phyloP scores from a whole-genome alignment of 1,139 yeast genomes.

The Geotrichum aggregatum region DNA sequence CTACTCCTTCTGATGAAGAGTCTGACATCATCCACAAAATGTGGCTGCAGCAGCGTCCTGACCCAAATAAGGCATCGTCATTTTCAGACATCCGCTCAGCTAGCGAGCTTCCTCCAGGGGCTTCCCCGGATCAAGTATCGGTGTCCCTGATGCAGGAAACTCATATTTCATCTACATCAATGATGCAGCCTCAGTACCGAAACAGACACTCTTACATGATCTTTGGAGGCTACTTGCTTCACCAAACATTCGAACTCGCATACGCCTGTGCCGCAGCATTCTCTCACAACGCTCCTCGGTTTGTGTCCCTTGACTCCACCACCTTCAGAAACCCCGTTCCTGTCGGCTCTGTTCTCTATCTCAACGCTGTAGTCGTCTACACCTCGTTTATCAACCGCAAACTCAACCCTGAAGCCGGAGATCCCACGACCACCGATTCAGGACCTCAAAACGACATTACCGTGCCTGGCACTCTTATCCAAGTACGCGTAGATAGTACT shows the following conservation, averaged over 20 bases:
- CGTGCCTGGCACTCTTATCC: constrained; percentile 83
- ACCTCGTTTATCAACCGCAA: constrained; percentile 44
- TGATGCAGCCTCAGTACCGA: constrained; percentile 95
- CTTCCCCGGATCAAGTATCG: constrained; percentile 30
- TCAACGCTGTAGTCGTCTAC: constrained; percentile 77
- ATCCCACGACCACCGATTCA: not conserved
- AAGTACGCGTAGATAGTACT: constrained; percentile 79
- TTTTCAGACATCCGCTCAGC: constrained; percentile 24
- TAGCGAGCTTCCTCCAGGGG: not conserved
- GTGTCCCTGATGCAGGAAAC: constrained; percentile 61
- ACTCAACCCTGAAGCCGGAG: constrained; percentile 19
- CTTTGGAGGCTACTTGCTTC: constrained; percentile 85
- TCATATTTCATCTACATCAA: constrained; percentile 62
- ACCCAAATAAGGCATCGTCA: constrained; percentile 46
- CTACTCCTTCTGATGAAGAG: constrained; percentile 63
- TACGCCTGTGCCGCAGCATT: constrained; percentile 90
- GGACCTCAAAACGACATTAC: constrained; percentile 27
- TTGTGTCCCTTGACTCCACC: constrained; percentile 83
- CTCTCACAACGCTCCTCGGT: constrained; percentile 76
- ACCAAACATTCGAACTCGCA: constrained; percentile 90
- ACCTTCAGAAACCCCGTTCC: constrained; percentile 93
- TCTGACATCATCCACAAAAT: constrained; percentile 68
- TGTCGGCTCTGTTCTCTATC: constrained; percentile 80
- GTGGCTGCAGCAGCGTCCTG: constrained; percentile 46
- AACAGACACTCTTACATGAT: constrained; percentile 92